A percentile compares a stretch with the other conserved stretches of the same genome.
Conservation (phyloP, 768 basidiomycete genomes). For the Jaapia argillacea region DNA sequence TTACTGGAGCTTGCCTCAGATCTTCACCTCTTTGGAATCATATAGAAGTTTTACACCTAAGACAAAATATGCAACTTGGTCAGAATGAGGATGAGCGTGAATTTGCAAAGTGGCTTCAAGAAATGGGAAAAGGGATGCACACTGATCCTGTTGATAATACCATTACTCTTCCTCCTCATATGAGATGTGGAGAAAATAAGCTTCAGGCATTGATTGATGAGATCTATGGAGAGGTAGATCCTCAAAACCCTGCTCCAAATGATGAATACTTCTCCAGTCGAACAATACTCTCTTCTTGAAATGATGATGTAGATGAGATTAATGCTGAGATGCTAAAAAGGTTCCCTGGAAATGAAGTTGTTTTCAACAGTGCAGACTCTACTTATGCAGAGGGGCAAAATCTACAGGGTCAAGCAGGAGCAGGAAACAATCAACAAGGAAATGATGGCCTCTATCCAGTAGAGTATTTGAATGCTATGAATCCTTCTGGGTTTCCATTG, state of each 20-base stretch:
- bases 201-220: slow-evolving; percentile 15
- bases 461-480: slow-evolving; percentile 31
- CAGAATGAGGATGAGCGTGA: slow-evolving; percentile 13
- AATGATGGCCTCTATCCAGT: no score
- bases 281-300: slow-evolving; percentile 24
- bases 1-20: slow-evolving; percentile 25
- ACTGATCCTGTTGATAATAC: slow-evolving; percentile 9
- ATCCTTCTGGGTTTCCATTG: slow-evolving; percentile 28
- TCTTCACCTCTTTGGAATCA: slow-evolving; percentile 27
- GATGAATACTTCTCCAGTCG: slow-evolving; percentile 25
- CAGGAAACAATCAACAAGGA: no score
- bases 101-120: slow-evolving; percentile 27
- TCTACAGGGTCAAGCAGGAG: neutral
- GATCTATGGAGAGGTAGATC: slow-evolving; percentile 15
- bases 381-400: neutral
- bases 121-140: slow-evolving; percentile 24
- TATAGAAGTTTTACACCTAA: slow-evolving; percentile 22
- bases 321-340: slow-evolving; percentile 11
- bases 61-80: slow-evolving; percentile 31
- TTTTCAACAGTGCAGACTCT: slow-evolving; percentile 13
- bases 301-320: slow-evolving; percentile 25
- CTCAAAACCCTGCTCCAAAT: slow-evolving; percentile 6
- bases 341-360: slow-evolving; percentile 11
- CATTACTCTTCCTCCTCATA: slow-evolving; percentile 18
- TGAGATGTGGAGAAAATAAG: slow-evolving; percentile 17